Evolutionary conservation across 2,329 filamentous ascomycete species (phyloP).

Genomic region (Cryphonectria parasitica): DNA sequence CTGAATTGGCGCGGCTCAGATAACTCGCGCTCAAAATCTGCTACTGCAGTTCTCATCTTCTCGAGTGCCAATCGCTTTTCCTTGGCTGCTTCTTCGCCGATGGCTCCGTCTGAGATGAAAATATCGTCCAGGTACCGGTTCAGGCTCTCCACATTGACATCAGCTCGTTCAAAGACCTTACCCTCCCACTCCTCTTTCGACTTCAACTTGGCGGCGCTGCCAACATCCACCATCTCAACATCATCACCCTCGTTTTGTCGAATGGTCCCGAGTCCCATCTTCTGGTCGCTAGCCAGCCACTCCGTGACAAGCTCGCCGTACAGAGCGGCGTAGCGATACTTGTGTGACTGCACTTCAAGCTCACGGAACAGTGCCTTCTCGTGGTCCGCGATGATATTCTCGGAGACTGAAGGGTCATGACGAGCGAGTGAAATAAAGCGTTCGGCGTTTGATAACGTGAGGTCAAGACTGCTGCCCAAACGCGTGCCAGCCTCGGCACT

Average conservation of each 20-base stretch:
- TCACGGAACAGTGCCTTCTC: conserved; percentile 43
- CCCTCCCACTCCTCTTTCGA: conserved; percentile 48
- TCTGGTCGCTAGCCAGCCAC: conserved; percentile 43
- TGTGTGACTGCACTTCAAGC: conserved; percentile 46
- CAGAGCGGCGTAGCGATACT: conserved; percentile 49
- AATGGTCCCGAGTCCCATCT: conserved; percentile 31
- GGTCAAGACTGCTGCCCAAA: conserved; percentile 36
- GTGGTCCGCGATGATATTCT: conserved; percentile 39
- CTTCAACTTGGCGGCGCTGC: conserved; percentile 46
- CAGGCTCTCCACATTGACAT: conserved; percentile 44
- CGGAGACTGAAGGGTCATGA: conserved; percentile 47
- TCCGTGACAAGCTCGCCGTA: conserved; percentile 53
- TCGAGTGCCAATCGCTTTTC: conserved; percentile 36
- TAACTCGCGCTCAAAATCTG: conserved; percentile 39
- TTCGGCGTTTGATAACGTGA: conserved; percentile 44
- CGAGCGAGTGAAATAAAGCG: conserved; percentile 46
- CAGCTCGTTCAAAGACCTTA: conserved; percentile 46
- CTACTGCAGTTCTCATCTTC: conserved; percentile 36
- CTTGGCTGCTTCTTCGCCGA: conserved; percentile 13
- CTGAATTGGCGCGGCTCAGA: conserved; percentile 42
- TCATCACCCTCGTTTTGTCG: conserved; percentile 28
- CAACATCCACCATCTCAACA: conserved; percentile 41
- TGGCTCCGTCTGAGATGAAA: conserved; percentile 39
- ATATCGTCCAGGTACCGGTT: conserved; percentile 45
- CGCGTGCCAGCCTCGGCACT: conserved; percentile 44